Percentiles rank a stretch among this genome's conserved stretches.
Evolutionary conservation across 164 flowering plant species (phyloP).

Genomic region (Amborella trichopoda): DNA sequence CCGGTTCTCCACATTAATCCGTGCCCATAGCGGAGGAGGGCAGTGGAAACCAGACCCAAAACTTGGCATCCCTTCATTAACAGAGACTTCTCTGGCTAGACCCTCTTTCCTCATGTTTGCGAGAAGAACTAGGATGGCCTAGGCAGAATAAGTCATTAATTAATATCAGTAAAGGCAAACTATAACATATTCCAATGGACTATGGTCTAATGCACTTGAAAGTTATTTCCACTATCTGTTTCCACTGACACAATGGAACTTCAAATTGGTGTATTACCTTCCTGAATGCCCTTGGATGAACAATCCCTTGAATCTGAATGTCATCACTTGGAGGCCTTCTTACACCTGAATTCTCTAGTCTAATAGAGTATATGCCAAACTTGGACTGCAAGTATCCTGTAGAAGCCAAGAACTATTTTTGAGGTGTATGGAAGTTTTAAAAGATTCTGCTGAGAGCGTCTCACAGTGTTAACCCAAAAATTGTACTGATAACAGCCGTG

Average conservation of each 20-base stretch:
- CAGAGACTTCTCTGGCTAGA: conserved; percentile 26
- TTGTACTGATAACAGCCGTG: no score
- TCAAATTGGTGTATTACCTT: conserved; percentile 28
- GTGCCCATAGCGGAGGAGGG: conserved; percentile 29
- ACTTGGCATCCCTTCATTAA: conserved; percentile 30
- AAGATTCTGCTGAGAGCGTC: no score
- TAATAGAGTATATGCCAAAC: conserved; percentile 66
- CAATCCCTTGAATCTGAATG: conserved; percentile 60
- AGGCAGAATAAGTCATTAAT: conserved; percentile 8
- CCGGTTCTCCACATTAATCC: conserved; percentile 5
- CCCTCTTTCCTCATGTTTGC: conserved; percentile 45
- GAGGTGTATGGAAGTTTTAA: no score
- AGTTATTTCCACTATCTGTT: neutral
- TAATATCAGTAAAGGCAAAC: neutral
- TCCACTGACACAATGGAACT: neutral
- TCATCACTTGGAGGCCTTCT: conserved; percentile 80
- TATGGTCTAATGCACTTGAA: neutral
- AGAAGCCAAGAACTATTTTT: neutral
- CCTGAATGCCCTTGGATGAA: conserved; percentile 57
- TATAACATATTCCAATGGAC: neutral
- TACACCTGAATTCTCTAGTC: conserved; percentile 74
- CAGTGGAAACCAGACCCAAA: conserved; percentile 17
- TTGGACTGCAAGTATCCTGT: conserved; percentile 78
- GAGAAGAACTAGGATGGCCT: conserved; percentile 66
- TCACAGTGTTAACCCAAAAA: no score